Evolutionary conservation across 192 early-diverging fungal species (phyloP), one percentile per base, ranked within the genome.

Genomic region (Dissophora ornata): DNA sequence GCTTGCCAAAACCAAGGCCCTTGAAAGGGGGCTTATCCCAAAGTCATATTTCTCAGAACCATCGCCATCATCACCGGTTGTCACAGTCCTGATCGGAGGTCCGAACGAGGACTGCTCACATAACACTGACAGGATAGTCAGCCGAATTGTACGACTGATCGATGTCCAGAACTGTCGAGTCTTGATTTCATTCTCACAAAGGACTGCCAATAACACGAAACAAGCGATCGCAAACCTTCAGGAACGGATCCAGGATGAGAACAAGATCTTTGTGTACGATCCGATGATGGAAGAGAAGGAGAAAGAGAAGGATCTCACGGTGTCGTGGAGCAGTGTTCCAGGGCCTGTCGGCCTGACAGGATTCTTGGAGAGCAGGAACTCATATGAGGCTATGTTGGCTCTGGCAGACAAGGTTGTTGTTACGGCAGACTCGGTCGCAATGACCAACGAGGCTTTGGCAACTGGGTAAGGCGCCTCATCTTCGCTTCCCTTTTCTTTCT

Each of bases 401-500:
- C 25, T 77, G 29, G 73, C 73, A 24, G 73, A 77, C 59, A 67
- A 62, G 46, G 62, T 77, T 51, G 73, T 77, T 15, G 73, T 77
- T 24, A 67, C 64, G 19, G 73, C 73, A 21, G 73, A 77, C n/a
- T 77, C 73, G 1, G 29, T 77, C 22, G 58, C 65, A 2, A 77
- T 77, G 73, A 67, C 73, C 5, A 77, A 67, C 73, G 73, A 77
- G 21, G 73, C 73, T 7, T 32, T 77, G n/a, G 64, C 73, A 22
- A 57, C 63, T 28, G 73, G 73, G 73, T 77, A 62, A 67, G 53
- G 11, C 15, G 28, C 29, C 11, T n/a, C n/a, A n/a, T n/a, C n/a
- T n/a, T n/a, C n/a, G n/a, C n/a, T n/a, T n/a, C n/a, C 26, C 40
- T 15, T 46, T 38, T 38, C 38, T 33, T 46, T 44, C 12, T 22